A percentile compares a stretch with the other conserved stretches of the same genome.
Conservation (phyloP, 2,329 filamentous ascomycete genomes). For the Apiospora rasikravindrae region DNA sequence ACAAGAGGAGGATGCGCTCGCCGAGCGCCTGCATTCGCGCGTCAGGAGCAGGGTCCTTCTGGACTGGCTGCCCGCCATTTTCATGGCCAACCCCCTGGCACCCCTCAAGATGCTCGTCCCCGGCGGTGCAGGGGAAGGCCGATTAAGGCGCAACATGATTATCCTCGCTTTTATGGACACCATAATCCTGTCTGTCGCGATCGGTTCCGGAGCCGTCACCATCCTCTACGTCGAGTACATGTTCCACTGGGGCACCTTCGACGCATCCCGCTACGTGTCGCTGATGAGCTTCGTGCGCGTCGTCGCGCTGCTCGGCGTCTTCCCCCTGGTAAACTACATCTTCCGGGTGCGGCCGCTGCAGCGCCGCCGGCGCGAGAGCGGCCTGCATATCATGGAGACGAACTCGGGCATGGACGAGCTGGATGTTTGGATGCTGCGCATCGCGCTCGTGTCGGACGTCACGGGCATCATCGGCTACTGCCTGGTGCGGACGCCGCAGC, state of each 20-base stretch:
- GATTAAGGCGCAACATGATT: constrained; percentile 80
- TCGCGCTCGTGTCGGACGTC: constrained; percentile 77
- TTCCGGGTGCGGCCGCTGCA: constrained; percentile 64
- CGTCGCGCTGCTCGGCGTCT: constrained; percentile 71
- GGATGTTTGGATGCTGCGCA: constrained; percentile 78
- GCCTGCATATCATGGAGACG: constrained; percentile 47
- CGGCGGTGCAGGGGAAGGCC: constrained; percentile 67
- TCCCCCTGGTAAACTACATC: constrained; percentile 78
- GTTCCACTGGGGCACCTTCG: constrained; percentile 82
- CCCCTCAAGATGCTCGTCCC: constrained; percentile 79
- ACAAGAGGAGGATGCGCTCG: constrained; percentile 48
- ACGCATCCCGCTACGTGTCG: constrained; percentile 82
- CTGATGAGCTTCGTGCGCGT: constrained; percentile 80
- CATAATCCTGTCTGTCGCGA: constrained; percentile 78
- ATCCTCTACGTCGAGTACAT: constrained; percentile 82
- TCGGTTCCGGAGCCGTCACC: constrained; percentile 81
- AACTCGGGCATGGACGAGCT: constrained; percentile 76
- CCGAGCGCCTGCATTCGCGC: constrained; percentile 33
- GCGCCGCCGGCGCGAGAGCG: constrained; percentile 45
- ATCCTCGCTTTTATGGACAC: constrained; percentile 81
- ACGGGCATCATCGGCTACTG: constrained; percentile 78
- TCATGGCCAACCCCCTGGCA: constrained; percentile 70
- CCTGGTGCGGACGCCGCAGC: constrained; percentile 61
- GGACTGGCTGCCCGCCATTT: constrained; percentile 41
- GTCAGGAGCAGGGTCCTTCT: constrained; percentile 28